phyloP scores from a whole-genome alignment of 2,329 filamentous ascomycete species.

The Catunica adiposa region DNA sequence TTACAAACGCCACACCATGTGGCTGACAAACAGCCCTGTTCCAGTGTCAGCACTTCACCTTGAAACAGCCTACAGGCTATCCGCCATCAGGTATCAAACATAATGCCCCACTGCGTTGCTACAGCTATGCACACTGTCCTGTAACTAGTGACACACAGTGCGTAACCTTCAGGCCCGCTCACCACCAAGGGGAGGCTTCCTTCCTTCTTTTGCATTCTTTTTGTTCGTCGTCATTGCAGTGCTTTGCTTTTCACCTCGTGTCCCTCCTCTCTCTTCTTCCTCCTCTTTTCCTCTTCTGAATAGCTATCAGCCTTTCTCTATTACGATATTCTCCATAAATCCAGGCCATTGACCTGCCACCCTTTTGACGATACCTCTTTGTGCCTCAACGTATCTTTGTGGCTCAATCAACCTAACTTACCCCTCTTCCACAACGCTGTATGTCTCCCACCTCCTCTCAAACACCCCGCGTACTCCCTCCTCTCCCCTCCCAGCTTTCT shows the following conservation, averaged over 20 bases:
- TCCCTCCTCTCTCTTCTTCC: conserved; percentile 14
- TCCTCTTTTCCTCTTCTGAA: conserved; percentile 16
- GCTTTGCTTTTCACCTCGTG: conserved; percentile 17
- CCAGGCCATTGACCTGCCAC: background rate
- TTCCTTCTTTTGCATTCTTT: conserved; percentile 9
- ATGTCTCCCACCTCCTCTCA: background rate
- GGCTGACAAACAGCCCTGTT: background rate
- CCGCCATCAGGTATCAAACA: background rate
- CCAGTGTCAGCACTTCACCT: background rate
- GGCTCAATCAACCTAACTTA: background rate
- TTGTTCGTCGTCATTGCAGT: conserved; percentile 14
- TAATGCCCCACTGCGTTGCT: conserved; percentile 1
- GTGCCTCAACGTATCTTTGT: conserved; percentile 5
- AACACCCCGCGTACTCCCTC: background rate
- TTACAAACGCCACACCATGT: background rate
- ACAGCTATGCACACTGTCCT: conserved; percentile 3
- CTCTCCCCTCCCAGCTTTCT: background rate
- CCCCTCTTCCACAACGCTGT: conserved; percentile 6
- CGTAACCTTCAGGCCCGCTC: background rate
- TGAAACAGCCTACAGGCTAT: background rate
- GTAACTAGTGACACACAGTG: conserved; percentile 2
- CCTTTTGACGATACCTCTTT: conserved; percentile 8
- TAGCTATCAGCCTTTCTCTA: conserved; percentile 17
- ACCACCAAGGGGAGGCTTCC: conserved; percentile 1
- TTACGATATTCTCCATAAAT: conserved; percentile 10